Conservation (phyloP, 768 basidiomycete genomes). For the Trametes meyenii region DNA sequence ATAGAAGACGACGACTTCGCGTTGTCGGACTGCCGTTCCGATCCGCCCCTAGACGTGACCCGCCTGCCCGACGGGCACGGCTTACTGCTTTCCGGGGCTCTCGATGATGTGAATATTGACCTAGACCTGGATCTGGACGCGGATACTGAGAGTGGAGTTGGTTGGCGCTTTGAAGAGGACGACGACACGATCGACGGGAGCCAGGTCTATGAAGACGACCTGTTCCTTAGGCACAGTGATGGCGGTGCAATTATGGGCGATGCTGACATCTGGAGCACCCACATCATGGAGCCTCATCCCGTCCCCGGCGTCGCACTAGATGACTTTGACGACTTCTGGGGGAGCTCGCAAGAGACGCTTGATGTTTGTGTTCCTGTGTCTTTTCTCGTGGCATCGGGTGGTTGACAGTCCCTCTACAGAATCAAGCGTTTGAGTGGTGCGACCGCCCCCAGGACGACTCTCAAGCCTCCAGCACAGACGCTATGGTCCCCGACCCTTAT, state of each 20-base stretch:
- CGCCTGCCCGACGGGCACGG: background rate
- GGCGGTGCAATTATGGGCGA: background rate
- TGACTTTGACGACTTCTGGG: constrained; percentile 17
- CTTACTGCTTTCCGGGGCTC: background rate
- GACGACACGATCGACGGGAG: constrained; percentile 3
- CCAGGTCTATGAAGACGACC: background rate
- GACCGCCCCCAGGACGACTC: background rate
- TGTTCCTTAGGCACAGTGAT: constrained; percentile 3
- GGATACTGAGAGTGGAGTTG: background rate
- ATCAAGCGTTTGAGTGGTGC: constrained; percentile 6
- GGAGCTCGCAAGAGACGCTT: constrained; percentile 18
- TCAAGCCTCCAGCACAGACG: background rate
- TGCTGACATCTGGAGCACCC: background rate
- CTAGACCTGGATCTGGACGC: constrained; percentile 2
- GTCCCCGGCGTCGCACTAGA: background rate
- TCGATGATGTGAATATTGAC: constrained; percentile 6
- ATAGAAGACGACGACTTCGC: constrained; percentile 2
- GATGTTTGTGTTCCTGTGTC: constrained; percentile 9
- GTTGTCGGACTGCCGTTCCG: constrained; percentile 6
- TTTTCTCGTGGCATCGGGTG: background rate
- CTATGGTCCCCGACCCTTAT: background rate
- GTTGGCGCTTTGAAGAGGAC: background rate
- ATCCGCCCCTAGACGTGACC: background rate
- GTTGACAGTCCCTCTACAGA: background rate
- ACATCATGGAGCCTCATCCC: background rate